Evolutionary conservation across 1,284 basidiomycete species (phyloP).

Genomic region (Cryptococcus amylolentus): DNA sequence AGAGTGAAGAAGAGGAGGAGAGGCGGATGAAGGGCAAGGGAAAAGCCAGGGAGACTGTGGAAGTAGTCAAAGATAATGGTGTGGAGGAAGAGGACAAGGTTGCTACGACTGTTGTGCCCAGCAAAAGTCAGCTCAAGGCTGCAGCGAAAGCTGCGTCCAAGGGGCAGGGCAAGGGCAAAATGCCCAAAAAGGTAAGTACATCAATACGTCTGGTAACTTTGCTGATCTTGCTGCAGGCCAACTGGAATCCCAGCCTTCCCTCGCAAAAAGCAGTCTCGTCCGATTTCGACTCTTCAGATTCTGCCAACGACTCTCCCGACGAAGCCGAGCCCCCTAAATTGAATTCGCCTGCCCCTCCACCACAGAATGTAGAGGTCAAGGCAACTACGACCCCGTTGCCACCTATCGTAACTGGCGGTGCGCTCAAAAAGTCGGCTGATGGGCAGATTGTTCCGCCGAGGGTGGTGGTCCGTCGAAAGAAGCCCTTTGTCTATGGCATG

Average conservation of each 20-base stretch:
- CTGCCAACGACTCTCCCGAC: conserved; percentile 32
- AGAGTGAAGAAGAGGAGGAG: conserved; percentile 50
- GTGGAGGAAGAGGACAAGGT: conserved; percentile 49
- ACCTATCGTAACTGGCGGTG: conserved; percentile 19
- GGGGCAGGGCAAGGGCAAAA: conserved; percentile 16
- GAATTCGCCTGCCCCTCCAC: conserved; percentile 4
- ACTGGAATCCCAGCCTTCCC: conserved; percentile 42
- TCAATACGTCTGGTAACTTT: neutral
- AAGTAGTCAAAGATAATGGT: conserved; percentile 57
- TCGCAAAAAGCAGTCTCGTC: conserved; percentile 32
- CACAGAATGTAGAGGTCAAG: neutral
- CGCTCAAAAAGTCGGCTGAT: conserved; percentile 29
- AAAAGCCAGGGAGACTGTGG: conserved; percentile 62
- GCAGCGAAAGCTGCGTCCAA: conserved; percentile 18
- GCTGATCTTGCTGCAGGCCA: conserved; percentile 19
- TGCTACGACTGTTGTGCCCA: conserved; percentile 49
- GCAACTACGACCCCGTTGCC: neutral
- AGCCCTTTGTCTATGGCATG: conserved; percentile 14
- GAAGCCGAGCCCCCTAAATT: conserved; percentile 7
- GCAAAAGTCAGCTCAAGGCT: conserved; percentile 23
- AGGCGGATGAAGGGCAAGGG: conserved; percentile 56
- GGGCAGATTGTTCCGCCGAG: conserved; percentile 29
- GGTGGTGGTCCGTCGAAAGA: conserved; percentile 25
- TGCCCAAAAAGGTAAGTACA: conserved; percentile 36
- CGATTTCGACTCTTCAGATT: conserved; percentile 49